Evolutionary conservation across 1,139 yeast genomes (phyloP).

Genomic region (Sugiyamaella neomexicana): DNA sequence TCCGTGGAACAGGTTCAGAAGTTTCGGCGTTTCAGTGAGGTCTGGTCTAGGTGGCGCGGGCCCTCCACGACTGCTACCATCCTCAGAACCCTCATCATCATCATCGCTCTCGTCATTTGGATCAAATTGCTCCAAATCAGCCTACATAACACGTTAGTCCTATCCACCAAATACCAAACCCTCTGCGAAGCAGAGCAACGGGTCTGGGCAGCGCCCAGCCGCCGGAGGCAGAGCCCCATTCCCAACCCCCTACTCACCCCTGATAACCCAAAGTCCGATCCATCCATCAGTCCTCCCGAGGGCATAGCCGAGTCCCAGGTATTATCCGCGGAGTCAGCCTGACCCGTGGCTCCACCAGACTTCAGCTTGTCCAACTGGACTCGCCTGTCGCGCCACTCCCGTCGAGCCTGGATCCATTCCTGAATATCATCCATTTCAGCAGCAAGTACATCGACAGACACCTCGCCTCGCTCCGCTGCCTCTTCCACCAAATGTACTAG

Average conservation of each 20-base stretch:
- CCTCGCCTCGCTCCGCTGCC: slow-evolving; percentile 42
- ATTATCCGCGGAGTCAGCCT: slow-evolving; percentile 13
- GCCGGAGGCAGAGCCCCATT: slow-evolving; percentile 1
- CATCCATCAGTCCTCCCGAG: slow-evolving; percentile 45
- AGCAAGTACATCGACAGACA: slow-evolving; percentile 47
- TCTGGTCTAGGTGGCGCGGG: slow-evolving; percentile 36
- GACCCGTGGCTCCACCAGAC: neutral
- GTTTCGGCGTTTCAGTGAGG: slow-evolving; percentile 34
- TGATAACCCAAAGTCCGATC: slow-evolving; percentile 59
- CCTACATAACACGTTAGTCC: slow-evolving; percentile 56
- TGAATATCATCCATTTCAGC: slow-evolving; percentile 50
- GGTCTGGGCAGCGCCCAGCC: slow-evolving; percentile 7
- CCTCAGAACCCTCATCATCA: slow-evolving; percentile 36
- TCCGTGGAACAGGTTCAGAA: slow-evolving; percentile 32
- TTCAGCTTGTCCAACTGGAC: slow-evolving; percentile 3
- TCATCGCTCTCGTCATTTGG: slow-evolving; percentile 40
- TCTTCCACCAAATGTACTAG: slow-evolving; percentile 35
- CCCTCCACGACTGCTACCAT: slow-evolving; percentile 12
- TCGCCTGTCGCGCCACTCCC: slow-evolving; percentile 40
- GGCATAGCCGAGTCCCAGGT: slow-evolving; percentile 38
- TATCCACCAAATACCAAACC: too few relatives aligned
- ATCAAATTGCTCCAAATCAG: slow-evolving; percentile 40
- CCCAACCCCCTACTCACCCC: slow-evolving; percentile 35
- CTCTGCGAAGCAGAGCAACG: neutral
- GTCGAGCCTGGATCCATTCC: slow-evolving; percentile 46